Conservation (phyloP, 2,329 filamentous ascomycete species). For the Lachnellula arida region DNA sequence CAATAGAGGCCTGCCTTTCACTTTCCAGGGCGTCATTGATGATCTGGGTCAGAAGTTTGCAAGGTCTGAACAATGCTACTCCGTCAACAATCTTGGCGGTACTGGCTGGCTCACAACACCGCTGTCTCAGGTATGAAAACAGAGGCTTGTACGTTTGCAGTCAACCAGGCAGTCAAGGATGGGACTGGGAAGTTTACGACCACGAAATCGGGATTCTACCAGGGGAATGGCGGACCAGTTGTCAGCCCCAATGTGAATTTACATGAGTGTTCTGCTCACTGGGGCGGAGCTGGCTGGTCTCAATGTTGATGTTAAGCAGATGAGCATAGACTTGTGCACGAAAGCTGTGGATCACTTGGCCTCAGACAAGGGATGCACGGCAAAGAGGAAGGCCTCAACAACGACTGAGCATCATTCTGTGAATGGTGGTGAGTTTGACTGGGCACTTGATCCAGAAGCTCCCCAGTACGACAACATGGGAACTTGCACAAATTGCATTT, state of each 20-base stretch:
- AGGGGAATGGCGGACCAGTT: not conserved
- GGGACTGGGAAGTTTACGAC: not conserved
- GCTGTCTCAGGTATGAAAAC: not conserved
- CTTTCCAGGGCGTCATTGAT: not conserved
- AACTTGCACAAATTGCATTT: not conserved
- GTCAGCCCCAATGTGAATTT: not conserved
- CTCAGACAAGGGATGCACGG: not conserved
- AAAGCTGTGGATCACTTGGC: not conserved
- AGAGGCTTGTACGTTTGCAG: not conserved
- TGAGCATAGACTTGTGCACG: not conserved
- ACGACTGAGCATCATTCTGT: not conserved
- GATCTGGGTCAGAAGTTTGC: not conserved
- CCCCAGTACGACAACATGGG: not conserved
- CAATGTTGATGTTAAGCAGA: not conserved
- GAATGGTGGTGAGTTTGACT: not conserved
- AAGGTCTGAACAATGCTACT: not conserved
- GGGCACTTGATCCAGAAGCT: not conserved
- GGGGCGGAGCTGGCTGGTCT: not conserved
- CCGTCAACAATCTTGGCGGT: not conserved
- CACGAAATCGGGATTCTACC: not conserved
- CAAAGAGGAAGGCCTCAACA: not conserved
- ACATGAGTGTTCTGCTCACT: not conserved
- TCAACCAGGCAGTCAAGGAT: not conserved
- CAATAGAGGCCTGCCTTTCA: not conserved
- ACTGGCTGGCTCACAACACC: slow-evolving; percentile 1